Evolutionary conservation across 78 protist genomes (phyloP).

Genomic region (Dictyostelium firmibasis): DNA sequence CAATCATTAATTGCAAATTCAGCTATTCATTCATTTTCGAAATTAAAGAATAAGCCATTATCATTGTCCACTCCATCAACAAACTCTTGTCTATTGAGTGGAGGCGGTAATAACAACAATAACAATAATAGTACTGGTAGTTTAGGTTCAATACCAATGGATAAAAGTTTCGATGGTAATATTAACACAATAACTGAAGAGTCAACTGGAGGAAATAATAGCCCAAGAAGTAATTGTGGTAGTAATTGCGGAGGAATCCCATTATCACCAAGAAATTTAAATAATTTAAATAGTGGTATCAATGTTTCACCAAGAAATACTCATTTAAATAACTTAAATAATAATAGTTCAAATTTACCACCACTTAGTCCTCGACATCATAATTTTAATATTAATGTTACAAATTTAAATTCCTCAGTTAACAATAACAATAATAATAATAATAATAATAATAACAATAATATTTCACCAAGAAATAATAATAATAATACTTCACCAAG

Average conservation of each 20-base stretch:
- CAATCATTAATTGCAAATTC: constrained; percentile 6
- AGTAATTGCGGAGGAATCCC: background rate
- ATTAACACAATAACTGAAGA: background rate
- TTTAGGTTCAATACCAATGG: background rate
- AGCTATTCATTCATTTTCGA: background rate
- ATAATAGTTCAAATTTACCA: background rate
- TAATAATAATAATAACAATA: background rate
- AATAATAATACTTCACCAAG: background rate
- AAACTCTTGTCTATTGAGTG: background rate
- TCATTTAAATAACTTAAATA: background rate
- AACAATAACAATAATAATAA: background rate
- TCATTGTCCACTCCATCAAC: background rate
- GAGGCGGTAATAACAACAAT: background rate
- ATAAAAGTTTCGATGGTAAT: background rate
- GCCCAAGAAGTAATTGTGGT: background rate
- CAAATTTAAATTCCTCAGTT: background rate
- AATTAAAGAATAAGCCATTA: constrained; percentile 9
- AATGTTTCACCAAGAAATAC: background rate
- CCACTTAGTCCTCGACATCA: background rate
- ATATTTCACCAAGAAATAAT: background rate
- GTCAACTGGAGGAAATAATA: background rate
- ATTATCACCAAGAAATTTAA: background rate
- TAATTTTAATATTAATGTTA: background rate
- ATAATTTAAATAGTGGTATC: background rate
- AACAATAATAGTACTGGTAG: background rate